These are phyloP conservation scores for Starmerella floris DNA, from an alignment of 805 yeast genomes.

Conservation along the genomic window DNA sequence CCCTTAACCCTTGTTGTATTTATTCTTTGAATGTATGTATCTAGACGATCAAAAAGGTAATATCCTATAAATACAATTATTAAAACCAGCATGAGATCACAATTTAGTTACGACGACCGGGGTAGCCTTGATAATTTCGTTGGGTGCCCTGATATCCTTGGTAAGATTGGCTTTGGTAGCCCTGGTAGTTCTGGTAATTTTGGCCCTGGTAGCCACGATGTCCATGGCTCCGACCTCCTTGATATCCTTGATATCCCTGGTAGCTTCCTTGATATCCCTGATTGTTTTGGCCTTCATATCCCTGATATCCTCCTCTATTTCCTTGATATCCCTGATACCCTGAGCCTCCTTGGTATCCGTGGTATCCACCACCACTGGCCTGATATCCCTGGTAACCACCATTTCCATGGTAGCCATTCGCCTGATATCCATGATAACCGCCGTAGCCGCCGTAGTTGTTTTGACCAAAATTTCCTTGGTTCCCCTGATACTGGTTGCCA, in stretches of 20 bases:
- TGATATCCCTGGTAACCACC: conserved; percentile 13
- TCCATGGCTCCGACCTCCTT: conserved; percentile 18
- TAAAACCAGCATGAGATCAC: too few relatives aligned
- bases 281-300: conserved; percentile 9
- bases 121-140: conserved; percentile 2
- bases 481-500: conserved; percentile 18
- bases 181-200: conserved; percentile 12
- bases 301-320: conserved; percentile 9
- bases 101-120: too few relatives aligned
- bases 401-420: background rate
- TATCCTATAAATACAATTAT: too few relatives aligned
- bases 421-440: conserved; percentile 11
- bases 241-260: conserved; percentile 16
- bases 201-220: conserved; percentile 12
- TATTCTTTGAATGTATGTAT: too few relatives aligned
- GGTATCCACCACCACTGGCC: background rate
- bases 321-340: background rate
- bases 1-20: too few relatives aligned
- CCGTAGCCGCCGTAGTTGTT: conserved; percentile 10
- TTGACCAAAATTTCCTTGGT: too few relatives aligned
- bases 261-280: background rate
- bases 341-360: conserved; percentile 9
- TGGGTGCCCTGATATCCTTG: conserved; percentile 2
- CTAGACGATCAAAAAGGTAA: too few relatives aligned
- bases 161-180: conserved; percentile 5